Conservation (phyloP, 768 basidiomycete species). For the Collybia mongolica region DNA sequence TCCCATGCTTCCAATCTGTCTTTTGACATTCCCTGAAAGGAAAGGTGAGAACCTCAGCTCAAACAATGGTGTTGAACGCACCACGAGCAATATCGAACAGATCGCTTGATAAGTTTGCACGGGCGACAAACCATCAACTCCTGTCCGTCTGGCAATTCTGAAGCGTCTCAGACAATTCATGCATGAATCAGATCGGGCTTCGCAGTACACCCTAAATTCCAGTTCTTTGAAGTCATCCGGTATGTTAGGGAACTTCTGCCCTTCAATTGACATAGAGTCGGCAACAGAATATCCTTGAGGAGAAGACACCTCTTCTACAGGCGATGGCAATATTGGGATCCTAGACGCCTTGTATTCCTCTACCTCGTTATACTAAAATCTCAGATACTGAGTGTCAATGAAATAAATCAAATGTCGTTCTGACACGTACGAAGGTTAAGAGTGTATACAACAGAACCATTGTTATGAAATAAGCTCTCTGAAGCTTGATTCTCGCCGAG, state of each 20-base stretch:
- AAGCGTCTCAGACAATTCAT: constrained; percentile 5
- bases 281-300: too few relatives aligned
- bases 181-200: constrained; percentile 1
- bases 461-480: constrained; percentile 7
- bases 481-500: background rate
- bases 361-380: constrained; percentile 3
- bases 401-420: background rate
- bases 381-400: background rate
- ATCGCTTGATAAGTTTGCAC: background rate
- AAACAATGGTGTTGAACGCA: background rate
- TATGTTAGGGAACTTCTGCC: too few relatives aligned
- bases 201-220: background rate
- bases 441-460: constrained; percentile 7
- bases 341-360: constrained; percentile 1
- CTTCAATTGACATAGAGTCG: too few relatives aligned
- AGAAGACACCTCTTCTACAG: too few relatives aligned
- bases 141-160: background rate
- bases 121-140: constrained; percentile 6
- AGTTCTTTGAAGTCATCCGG: background rate
- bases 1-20: constrained; percentile 19
- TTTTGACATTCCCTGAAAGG: constrained; percentile 18
- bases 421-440: constrained; percentile 6
- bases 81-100: constrained; percentile 8
- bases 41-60: background rate
- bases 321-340: too few relatives aligned